These are phyloP conservation scores for Candida khao-thaluensis DNA, from an alignment of 805 yeast species.

Conservation along the genomic window DNA sequence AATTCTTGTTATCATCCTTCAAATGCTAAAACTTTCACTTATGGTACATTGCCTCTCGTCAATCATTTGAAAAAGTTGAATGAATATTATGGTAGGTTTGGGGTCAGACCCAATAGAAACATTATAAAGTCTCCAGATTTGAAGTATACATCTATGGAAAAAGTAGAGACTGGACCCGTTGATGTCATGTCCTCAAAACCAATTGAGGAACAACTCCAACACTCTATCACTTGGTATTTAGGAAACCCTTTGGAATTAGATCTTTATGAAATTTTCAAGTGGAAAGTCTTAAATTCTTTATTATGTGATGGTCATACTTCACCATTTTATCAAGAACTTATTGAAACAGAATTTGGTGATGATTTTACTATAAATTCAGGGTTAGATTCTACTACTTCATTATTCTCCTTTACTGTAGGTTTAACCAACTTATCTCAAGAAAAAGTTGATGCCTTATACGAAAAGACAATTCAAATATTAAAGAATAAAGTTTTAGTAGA, in stretches of 20 bases:
- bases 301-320: slow-evolving; percentile 91
- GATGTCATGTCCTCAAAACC: slow-evolving; percentile 57
- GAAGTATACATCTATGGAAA: slow-evolving; percentile 26
- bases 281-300: slow-evolving; percentile 68
- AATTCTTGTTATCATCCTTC: slow-evolving; percentile 80
- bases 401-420: slow-evolving; percentile 80
- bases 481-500: slow-evolving; percentile 36
- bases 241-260: slow-evolving; percentile 62
- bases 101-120: slow-evolving; percentile 38
- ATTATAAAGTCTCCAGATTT: slow-evolving; percentile 44
- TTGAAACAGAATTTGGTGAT: slow-evolving; percentile 80
- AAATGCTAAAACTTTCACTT: slow-evolving; percentile 81
- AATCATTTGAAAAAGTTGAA: slow-evolving; percentile 60
- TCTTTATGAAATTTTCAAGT: slow-evolving; percentile 65
- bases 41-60: slow-evolving; percentile 71
- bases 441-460: slow-evolving; percentile 47
- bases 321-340: slow-evolving; percentile 79
- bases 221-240: slow-evolving; percentile 85
- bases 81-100: slow-evolving; percentile 50
- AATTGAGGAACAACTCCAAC: slow-evolving; percentile 70
- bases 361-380: slow-evolving; percentile 90
- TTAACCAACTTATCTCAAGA: slow-evolving; percentile 66
- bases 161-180: slow-evolving; percentile 60
- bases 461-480: slow-evolving; percentile 48
- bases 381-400: slow-evolving; percentile 74